Evolutionary conservation across 2,329 filamentous ascomycete species (phyloP), one percentile per base, ranked within the genome.

Genomic region (Arthrobotrys sinensis): DNA sequence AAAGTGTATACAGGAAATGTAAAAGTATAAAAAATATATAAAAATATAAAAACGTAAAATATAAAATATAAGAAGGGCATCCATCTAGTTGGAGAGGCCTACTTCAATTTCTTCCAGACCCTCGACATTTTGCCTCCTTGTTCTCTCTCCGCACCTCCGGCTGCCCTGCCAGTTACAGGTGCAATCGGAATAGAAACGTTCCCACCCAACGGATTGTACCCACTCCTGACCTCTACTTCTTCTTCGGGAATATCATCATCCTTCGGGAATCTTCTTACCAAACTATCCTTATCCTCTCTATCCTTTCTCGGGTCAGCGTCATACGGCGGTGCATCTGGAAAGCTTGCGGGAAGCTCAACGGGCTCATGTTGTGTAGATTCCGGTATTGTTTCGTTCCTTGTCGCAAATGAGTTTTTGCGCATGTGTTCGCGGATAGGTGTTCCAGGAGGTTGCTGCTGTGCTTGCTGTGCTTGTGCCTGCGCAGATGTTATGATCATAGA

Each of bases 101-200:
- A 78, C 46, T 78, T 78, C 45, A 78, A 45, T 28, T 78, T 78
- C 67, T 78, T 78, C 75, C 75, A 78, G 10, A 78, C 75, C 32
- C 75, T 50, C 7, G 67, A 72, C 67, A 78, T 78, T 52, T 78
- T 78, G 16, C 75, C 75, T 0, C 75, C 62, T 16, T 57, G 52
- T 21, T 60, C 55, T 43, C 55, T 60, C 2, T 72, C 75, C 6
- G 52, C 53, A 12, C 45, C 36, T 5, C 14, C 19, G n/a, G 32
- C 11, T 4, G 16, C 45, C 43, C 46, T 48, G 10, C 45, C 4
- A 6, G 50, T 46, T 0, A 48, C n/a, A 3, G 63, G 52, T 14
- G 63, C 50, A n/a, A 78, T 57, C 19, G 75, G 75, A 40, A 78
- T 78, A n/a, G 67, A 68, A 6, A 78, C 75, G 28, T 78, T 78